Percentiles rank a stretch among this genome's conserved stretches.
Conservation (phyloP, 495 filamentous ascomycete genomes). For the Polyplosphaeria fusca region DNA sequence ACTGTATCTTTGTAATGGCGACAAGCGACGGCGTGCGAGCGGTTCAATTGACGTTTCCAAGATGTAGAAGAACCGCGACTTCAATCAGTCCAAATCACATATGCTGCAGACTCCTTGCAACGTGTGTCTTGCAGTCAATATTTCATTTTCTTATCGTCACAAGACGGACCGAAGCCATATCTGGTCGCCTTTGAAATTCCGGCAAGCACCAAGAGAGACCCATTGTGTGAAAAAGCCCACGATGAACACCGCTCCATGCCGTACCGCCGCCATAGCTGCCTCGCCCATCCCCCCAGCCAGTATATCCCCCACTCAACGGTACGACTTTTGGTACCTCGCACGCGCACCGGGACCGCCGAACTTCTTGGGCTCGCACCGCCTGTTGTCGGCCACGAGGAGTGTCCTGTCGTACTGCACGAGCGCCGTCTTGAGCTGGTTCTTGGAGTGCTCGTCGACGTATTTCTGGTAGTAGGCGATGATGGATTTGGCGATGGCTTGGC, state of each 20-base stretch:
- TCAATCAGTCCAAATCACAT: not conserved
- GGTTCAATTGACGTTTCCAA: no score
- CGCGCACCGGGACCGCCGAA: constrained; percentile 84
- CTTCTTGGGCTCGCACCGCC: constrained; percentile 60
- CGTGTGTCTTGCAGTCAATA: constrained; percentile 22
- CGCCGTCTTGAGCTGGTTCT: constrained; percentile 96
- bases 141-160: constrained; percentile 31
- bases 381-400: constrained; percentile 94
- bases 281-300: not conserved
- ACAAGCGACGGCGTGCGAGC: no score
- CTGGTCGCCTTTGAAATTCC: constrained; percentile 1
- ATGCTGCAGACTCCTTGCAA: not conserved
- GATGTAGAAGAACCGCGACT: no score
- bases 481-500: constrained; percentile 97
- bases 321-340: constrained; percentile 91
- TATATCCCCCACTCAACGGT: constrained; percentile 53
- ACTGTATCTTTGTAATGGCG: no score
- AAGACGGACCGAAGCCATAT: constrained; percentile 4
- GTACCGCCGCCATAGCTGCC: not conserved
- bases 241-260: constrained; percentile 29
- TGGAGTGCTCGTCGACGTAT: constrained; percentile 98
- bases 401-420: constrained; percentile 93
- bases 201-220: constrained; percentile 12
- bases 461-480: constrained; percentile 99
- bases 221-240: constrained; percentile 24